phyloP scores from a whole-genome alignment of 352 stramenopile species.

The Phytophthora melonis region DNA sequence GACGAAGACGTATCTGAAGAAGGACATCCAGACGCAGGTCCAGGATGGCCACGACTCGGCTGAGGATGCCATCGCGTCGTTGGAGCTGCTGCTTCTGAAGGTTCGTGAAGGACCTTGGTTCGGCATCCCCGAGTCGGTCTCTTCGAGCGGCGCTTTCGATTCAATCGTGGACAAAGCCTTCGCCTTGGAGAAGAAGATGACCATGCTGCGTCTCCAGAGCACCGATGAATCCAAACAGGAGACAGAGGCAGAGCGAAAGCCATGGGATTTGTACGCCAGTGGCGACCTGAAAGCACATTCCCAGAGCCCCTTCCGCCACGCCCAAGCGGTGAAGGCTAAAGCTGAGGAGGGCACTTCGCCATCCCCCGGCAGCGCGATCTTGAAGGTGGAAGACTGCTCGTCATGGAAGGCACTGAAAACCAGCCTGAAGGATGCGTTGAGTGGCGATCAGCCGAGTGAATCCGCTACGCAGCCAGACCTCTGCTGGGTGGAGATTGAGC shows the following conservation, averaged over 20 bases:
- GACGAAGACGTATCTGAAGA: conserved; percentile 82
- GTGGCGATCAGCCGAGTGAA: conserved; percentile 9
- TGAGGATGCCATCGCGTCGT: conserved; percentile 82
- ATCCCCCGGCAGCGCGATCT: conserved; percentile 19
- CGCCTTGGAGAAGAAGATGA: conserved; percentile 54
- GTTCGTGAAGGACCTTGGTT: conserved; percentile 72
- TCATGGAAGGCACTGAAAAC: conserved; percentile 49
- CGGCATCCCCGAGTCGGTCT: conserved; percentile 63
- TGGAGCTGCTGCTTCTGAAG: conserved; percentile 84
- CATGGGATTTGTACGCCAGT: conserved; percentile 78
- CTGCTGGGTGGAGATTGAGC: conserved; percentile 82
- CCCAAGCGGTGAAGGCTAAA: conserved; percentile 35
- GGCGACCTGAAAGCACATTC: conserved; percentile 61
- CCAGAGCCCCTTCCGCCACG: conserved; percentile 67
- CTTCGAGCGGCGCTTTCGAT: conserved; percentile 62
- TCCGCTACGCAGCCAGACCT: conserved; percentile 47
- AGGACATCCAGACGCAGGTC: conserved; percentile 79
- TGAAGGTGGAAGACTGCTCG: conserved; percentile 42
- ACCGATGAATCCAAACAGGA: conserved; percentile 1
- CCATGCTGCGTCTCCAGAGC: conserved; percentile 52
- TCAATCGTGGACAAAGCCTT: conserved; percentile 73
- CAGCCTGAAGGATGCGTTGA: conserved; percentile 39
- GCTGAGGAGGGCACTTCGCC: conserved; percentile 14
- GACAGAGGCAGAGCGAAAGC: conserved; percentile 48
- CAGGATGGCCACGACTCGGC: conserved; percentile 82